Conservation (phyloP, 1,284 basidiomycete species). For the Marasmius tenuissimus region DNA sequence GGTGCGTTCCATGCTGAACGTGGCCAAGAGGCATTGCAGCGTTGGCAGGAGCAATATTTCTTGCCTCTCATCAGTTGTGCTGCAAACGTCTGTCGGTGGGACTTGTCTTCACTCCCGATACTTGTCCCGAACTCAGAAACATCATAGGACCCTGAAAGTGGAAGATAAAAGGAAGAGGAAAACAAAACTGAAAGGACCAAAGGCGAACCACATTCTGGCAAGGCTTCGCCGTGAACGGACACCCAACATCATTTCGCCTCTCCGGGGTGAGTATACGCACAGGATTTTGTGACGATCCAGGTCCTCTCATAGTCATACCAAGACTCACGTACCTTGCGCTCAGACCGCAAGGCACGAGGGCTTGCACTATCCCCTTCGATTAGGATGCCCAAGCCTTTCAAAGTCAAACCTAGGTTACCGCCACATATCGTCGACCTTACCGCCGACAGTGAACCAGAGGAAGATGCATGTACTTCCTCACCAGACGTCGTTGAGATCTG, state of each 20-base stretch:
- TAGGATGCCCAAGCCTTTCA: background rate
- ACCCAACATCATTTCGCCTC: background rate
- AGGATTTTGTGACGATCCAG: no score
- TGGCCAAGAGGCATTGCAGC: slow-evolving; percentile 17
- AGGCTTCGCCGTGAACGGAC: background rate
- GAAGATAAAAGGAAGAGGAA: background rate
- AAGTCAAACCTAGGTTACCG: background rate
- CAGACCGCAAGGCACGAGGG: background rate
- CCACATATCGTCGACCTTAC: background rate
- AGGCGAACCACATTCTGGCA: background rate
- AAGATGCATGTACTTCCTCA: no score
- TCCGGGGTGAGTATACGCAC: background rate
- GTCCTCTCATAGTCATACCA: no score
- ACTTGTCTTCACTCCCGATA: background rate
- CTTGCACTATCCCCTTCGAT: background rate
- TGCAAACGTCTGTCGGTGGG: slow-evolving; percentile 19
- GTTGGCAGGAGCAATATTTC: slow-evolving; percentile 22
- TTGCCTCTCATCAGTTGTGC: slow-evolving; percentile 19
- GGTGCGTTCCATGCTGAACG: slow-evolving; percentile 21
- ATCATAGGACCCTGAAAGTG: background rate
- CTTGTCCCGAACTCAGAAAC: background rate
- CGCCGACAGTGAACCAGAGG: background rate
- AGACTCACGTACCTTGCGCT: background rate
- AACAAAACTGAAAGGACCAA: background rate
- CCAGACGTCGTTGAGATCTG: background rate